Base-by-base conservation (phyloP, 257 asterid genomes). In the Linaria vulgaris region DNA sequence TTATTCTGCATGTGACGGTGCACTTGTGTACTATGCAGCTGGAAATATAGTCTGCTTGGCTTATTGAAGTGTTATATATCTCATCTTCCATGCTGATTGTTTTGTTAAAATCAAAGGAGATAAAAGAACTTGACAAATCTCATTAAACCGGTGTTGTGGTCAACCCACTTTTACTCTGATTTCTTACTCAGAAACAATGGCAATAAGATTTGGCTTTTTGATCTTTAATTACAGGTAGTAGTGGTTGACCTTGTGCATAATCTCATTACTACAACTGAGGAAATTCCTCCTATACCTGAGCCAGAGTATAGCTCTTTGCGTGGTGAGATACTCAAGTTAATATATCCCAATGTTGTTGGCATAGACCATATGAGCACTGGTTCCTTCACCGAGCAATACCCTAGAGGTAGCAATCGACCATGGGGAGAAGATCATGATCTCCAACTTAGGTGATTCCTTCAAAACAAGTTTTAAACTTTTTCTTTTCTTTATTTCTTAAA, bases 181-280 rank as follows among this genome's bases (percentile, higher is more conserved):
- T 47, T 44, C 67, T 64, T 25, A 64, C 47, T 49, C 20, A 49
- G 17, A 64, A 61, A 41, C 34, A 38, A 7, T 70, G 37, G n/a
- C 56, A 25, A 46, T 63, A 15, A 21, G 52, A 12, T 64, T 60
- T 74, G 67, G 45, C 27, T 44, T 58, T 67, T 45, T 30, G 59
- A n/a, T 39, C 50, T 48, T 65, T 56, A 71, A 57, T 72, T 79
- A 82, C 79, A 91, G 98, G 98, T 91, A 46, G 98, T 91, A 14
- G 84, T 91, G 72, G 98, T 91, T 66, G 95, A 91, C 79, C 96
- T 91, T 74, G 96, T 84, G 72, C 96, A 80, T 75, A 88, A 91
- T 82, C 81, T 76, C 78, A 82, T 88, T 68, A 84, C 88, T 58
- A 91, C 98, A 52, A 55, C 98, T 5, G 98, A 88, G 82, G 98